phyloP scores from a whole-genome alignment of 202 grass and related monocot genomes.

The Cymbopogon flexuosus region DNA sequence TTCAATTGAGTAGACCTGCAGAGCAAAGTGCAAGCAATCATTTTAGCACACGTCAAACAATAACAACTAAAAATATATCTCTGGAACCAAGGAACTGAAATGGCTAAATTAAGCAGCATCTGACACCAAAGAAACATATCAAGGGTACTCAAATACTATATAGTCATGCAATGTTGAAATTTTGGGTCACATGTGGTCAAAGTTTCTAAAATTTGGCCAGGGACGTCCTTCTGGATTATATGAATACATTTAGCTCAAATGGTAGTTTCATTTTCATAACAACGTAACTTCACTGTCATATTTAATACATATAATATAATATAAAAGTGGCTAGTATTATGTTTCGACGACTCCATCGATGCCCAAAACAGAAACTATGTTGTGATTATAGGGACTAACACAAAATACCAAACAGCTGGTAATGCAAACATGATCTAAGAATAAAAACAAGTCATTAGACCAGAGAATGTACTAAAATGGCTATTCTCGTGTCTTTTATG shows the following conservation, averaged over 20 bases:
- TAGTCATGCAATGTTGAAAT: background rate
- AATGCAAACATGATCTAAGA: background rate
- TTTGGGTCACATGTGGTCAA: background rate
- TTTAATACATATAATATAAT: background rate
- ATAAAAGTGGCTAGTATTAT: background rate
- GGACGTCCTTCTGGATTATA: background rate
- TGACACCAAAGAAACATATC: background rate
- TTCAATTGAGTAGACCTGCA: conserved; percentile 87
- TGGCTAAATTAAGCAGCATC: background rate
- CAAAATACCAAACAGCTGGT: background rate
- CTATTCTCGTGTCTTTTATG: background rate
- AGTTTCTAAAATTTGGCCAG: conserved; percentile 42
- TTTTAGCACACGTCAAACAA: background rate
- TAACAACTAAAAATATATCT: conserved; percentile 20
- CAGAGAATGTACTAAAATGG: background rate
- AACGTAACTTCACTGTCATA: background rate
- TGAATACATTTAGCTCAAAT: background rate
- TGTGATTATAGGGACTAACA: background rate
- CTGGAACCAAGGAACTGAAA: background rate
- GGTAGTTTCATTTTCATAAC: background rate
- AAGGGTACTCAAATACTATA: background rate
- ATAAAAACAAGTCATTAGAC: background rate
- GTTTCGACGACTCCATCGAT: background rate
- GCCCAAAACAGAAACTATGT: background rate
- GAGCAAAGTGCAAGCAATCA: background rate